Percentiles rank a stretch among this genome's conserved stretches.
phyloP scores from a whole-genome alignment of 106 monocot genomes.

The Ottelia alismoides region DNA sequence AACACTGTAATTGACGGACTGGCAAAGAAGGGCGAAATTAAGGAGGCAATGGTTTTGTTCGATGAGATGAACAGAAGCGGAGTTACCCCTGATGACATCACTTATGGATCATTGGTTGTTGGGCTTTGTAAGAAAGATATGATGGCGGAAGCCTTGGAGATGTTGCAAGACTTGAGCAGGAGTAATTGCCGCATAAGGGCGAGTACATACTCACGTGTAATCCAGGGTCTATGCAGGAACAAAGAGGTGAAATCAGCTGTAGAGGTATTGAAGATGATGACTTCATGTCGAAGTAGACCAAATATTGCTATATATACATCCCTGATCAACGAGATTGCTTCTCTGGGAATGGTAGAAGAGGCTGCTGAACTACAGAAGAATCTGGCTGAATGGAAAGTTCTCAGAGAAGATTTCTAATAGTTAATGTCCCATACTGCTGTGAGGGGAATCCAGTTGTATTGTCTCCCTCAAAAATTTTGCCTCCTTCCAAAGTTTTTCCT shows the following conservation, averaged over 20 bases:
- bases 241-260: constrained; percentile 29
- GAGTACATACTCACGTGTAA: constrained; percentile 39
- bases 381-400: constrained; percentile 35
- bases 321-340: constrained; percentile 36
- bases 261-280: constrained; percentile 56
- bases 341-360: constrained; percentile 41
- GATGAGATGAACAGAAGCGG: constrained; percentile 56
- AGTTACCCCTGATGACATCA: constrained; percentile 64
- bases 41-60: constrained; percentile 42
- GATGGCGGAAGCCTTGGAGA: constrained; percentile 40
- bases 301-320: constrained; percentile 29
- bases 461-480: too few species aligned
- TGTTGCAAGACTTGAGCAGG: constrained; percentile 43
- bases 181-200: constrained; percentile 37
- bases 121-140: constrained; percentile 51
- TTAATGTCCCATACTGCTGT: too few species aligned
- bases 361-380: constrained; percentile 31
- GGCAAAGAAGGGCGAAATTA: constrained; percentile 45
- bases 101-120: constrained; percentile 61
- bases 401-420: too few species aligned
- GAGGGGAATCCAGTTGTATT: too few species aligned
- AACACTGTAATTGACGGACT: constrained; percentile 59
- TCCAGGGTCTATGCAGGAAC: constrained; percentile 51
- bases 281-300: constrained; percentile 21
- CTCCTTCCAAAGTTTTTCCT: too few species aligned